Conservation (phyloP, 768 basidiomycete genomes). For the Kwoniella dejecticola region DNA sequence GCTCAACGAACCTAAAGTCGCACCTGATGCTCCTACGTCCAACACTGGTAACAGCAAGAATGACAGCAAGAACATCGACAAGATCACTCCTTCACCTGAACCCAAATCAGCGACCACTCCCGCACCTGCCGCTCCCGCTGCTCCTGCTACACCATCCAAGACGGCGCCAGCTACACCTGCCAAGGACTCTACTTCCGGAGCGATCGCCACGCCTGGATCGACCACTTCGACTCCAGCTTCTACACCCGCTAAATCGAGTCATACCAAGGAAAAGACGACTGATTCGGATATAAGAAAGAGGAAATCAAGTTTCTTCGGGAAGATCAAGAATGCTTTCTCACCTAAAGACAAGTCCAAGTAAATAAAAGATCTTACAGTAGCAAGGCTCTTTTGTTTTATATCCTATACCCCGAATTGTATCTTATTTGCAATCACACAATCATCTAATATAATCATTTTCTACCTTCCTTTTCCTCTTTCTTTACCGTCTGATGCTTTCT, state of each 20-base stretch:
- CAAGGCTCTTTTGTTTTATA: neutral
- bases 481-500: too few species aligned
- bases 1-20: constrained; percentile 5
- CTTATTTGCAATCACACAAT: too few species aligned
- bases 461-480: too few species aligned
- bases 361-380: neutral
- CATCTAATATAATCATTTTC: too few species aligned
- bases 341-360: constrained; percentile 47
- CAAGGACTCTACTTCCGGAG: too few species aligned
- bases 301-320: constrained; percentile 52
- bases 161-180: constrained; percentile 26
- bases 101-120: constrained; percentile 5
- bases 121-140: constrained; percentile 1
- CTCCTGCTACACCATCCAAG: constrained; percentile 33
- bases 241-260: constrained; percentile 37
- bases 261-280: constrained; percentile 22
- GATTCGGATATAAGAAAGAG: constrained; percentile 44
- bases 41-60: constrained; percentile 1
- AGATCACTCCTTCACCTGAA: constrained; percentile 6
- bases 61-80: constrained; percentile 9
- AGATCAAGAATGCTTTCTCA: constrained; percentile 49
- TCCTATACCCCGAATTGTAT: neutral
- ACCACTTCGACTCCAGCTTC: constrained; percentile 34
- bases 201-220: constrained; percentile 26
- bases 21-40: constrained; percentile 16